Evolutionary conservation across 495 filamentous ascomycete genomes (phyloP), one percentile per base, ranked within the genome.

Genomic region (Penicillium antarcticum): DNA sequence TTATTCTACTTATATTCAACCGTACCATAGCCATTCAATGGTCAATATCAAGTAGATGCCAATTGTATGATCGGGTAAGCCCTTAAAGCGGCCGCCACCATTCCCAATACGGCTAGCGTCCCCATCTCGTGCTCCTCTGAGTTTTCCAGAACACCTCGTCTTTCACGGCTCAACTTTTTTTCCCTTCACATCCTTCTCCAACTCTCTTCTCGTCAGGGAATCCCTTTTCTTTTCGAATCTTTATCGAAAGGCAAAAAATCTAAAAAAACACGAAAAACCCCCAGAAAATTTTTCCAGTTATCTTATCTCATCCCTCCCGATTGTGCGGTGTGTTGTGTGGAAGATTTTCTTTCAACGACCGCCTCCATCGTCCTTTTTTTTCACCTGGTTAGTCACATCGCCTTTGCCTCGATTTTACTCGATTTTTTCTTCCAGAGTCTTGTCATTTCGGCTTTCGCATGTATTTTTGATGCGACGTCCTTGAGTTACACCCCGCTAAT

Each of bases 201-300:
- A 63, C 71, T 71, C 69, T 74, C 73, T 72, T 63, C 67, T 66
- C 58, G 64, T 46, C 47, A 61, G 52, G 58, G 52, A 61, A 61
- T 44, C 57, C 55, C 57, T 64, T 65, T 71, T 65, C 62, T 63
- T 71, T 71, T 68, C 61, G 61, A 73, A 52, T 49, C 54, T 23
- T 60, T 57, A 52, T 73, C 69, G 65, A 74, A 79, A 78, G 73
- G 66, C 68, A 71, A 70, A 74, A 75, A 57, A 50, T 57, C 45
- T 35, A 57, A 76, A 76, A 74, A 76, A 72, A 66, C 43, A 51
- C 52, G 58, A 60, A 72, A 69, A 67, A 63, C 55, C 53, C 56
- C 51, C 52, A 60, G 58, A 55, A 66, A 60, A 56, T 40, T 48
- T 54, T 55, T 48, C 43, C 50, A 52, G 43, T 55, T 52, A 66